A percentile compares a stretch with the other conserved stretches of the same genome.
Conservation (phyloP, 2,329 filamentous ascomycete genomes). For the Alternaria arborescens region DNA sequence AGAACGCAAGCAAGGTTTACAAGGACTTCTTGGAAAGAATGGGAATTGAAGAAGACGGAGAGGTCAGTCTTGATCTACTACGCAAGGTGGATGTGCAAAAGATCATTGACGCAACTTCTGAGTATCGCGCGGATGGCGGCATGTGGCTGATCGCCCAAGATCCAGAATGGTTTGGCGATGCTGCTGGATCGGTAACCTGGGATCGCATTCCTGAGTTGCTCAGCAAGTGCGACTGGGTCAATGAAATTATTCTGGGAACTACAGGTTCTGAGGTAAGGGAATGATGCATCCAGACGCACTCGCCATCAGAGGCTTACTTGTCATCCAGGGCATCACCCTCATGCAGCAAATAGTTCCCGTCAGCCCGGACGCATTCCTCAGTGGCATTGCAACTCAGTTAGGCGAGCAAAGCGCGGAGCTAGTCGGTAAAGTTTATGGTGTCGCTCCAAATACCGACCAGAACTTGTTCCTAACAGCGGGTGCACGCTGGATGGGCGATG, state of each 20-base stretch:
- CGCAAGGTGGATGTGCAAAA: slow-evolving; percentile 15
- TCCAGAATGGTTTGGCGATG: slow-evolving; percentile 24
- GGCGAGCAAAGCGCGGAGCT: slow-evolving; percentile 16
- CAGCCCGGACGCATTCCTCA: slow-evolving; percentile 33
- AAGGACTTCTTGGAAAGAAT: slow-evolving; percentile 32
- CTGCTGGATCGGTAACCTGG: slow-evolving; percentile 26
- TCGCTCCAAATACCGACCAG: slow-evolving; percentile 42
- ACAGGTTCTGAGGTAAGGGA: slow-evolving; percentile 55
- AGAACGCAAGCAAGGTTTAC: slow-evolving; percentile 20
- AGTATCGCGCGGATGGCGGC: slow-evolving; percentile 4
- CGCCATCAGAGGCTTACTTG: neutral
- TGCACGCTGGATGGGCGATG: slow-evolving; percentile 54
- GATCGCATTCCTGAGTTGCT: slow-evolving; percentile 26
- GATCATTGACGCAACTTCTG: slow-evolving; percentile 23
- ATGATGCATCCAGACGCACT: neutral
- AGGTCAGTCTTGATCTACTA: slow-evolving; percentile 17
- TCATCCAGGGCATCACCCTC: slow-evolving; percentile 6
- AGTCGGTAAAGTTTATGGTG: slow-evolving; percentile 49
- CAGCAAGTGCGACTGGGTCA: slow-evolving; percentile 51
- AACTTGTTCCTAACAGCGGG: slow-evolving; percentile 51
- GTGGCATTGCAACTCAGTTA: slow-evolving; percentile 27
- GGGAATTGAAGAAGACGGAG: slow-evolving; percentile 22
- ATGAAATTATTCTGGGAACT: slow-evolving; percentile 56
- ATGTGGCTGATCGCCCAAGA: slow-evolving; percentile 26
- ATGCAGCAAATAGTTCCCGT: neutral